These are phyloP conservation scores for Erodium moschatum DNA, from an alignment of 441 rosid species.

Conservation along the genomic window DNA sequence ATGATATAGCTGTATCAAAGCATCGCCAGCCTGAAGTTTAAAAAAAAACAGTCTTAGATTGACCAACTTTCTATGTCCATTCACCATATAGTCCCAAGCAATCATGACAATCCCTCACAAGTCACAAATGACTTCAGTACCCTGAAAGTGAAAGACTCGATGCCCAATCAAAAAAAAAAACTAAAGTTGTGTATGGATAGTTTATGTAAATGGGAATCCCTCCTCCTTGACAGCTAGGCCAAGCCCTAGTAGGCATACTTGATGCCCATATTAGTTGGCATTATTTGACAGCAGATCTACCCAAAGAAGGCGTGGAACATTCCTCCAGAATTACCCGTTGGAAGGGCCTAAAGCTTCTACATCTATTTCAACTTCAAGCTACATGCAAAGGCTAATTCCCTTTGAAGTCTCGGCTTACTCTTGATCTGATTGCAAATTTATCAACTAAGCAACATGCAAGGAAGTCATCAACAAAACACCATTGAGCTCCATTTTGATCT, in stretches of 20 bases:
- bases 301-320: neutral
- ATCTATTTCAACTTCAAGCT: neutral
- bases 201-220: neutral
- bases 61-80: no score
- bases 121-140: neutral
- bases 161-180: neutral
- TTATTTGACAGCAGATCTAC: neutral
- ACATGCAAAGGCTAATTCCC: neutral
- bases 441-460: neutral
- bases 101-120: neutral
- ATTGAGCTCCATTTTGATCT: neutral
- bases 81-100: neutral
- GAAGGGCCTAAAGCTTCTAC: no score
- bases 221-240: neutral
- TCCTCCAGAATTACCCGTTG: neutral
- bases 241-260: neutral
- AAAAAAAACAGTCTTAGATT: neutral
- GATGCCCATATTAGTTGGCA: neutral
- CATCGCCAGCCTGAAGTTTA: constrained; percentile 72
- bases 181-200: neutral
- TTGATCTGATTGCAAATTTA: neutral
- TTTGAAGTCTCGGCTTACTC: neutral
- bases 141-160: neutral
- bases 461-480: neutral
- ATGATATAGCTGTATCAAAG: constrained; percentile 74